Conservation (phyloP, 345 rosid species). For the Punica granatum region DNA sequence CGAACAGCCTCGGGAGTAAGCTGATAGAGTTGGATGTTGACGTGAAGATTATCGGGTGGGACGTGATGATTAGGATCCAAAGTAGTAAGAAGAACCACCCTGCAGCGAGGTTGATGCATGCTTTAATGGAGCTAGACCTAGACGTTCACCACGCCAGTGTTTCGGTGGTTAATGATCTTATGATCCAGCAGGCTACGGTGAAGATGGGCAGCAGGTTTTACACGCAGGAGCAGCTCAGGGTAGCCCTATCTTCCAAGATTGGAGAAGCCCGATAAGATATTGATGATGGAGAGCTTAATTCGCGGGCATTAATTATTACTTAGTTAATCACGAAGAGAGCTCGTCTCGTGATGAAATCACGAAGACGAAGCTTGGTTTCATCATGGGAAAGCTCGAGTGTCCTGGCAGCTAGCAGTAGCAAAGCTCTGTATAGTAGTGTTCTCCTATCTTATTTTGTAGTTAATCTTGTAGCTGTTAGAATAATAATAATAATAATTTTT, state of each 20-base stretch:
- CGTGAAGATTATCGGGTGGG: slow-evolving; percentile 83
- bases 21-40: slow-evolving; percentile 65
- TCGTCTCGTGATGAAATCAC: background rate
- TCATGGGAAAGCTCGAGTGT: background rate
- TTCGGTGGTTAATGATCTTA: slow-evolving; percentile 76
- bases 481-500: too few relatives aligned
- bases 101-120: slow-evolving; percentile 78
- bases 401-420: background rate
- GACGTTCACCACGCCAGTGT: slow-evolving; percentile 89
- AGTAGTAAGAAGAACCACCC: slow-evolving; percentile 79
- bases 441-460: background rate
- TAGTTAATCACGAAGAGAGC: background rate
- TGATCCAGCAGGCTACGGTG: slow-evolving; percentile 97
- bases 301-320: background rate
- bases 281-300: background rate
- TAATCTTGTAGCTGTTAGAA: background rate
- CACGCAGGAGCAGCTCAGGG: slow-evolving; percentile 75
- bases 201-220: slow-evolving; percentile 74
- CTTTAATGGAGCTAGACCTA: slow-evolving; percentile 77
- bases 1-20: slow-evolving; percentile 23
- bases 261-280: slow-evolving; percentile 26
- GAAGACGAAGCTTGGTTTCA: background rate
- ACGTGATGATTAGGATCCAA: slow-evolving; percentile 79
- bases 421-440: background rate
- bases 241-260: slow-evolving; percentile 51